Evolutionary conservation across 139 green algal species (phyloP).

Genomic region (Coelastrella sp.): DNA sequence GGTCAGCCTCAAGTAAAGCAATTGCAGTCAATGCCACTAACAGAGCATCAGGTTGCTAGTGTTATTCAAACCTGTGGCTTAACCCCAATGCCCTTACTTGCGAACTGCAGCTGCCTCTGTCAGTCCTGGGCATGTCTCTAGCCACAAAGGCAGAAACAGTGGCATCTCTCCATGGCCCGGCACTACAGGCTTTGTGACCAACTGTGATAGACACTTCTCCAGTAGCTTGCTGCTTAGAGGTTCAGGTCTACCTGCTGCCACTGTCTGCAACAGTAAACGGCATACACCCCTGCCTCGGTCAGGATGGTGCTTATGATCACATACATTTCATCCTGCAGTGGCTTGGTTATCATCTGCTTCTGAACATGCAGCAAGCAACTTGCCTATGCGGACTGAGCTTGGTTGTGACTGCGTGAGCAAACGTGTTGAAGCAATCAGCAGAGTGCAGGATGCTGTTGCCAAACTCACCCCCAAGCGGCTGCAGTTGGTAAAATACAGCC

Average conservation of each 20-base stretch:
- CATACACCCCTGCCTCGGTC: neutral
- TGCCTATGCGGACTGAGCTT: too few relatives aligned
- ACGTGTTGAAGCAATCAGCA: neutral
- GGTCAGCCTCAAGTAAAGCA: neutral
- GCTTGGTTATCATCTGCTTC: too few relatives aligned
- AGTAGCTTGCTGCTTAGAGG: neutral
- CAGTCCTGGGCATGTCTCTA: constrained; percentile 11
- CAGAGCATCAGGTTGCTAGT: neutral
- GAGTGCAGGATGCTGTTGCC: neutral
- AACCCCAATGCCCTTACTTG: constrained; percentile 25
- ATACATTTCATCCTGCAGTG: too few relatives aligned
- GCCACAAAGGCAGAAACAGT: neutral
- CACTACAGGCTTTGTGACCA: constrained; percentile 42
- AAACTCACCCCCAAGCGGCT: constrained; percentile 18
- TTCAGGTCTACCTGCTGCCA: constrained; percentile 33
- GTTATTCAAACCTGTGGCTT: neutral
- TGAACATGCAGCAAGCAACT: too few relatives aligned
- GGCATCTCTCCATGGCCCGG: constrained; percentile 32
- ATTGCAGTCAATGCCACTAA: neutral
- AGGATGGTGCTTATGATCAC: too few relatives aligned
- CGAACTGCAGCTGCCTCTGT: constrained; percentile 14
- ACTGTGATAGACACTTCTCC: constrained; percentile 14
- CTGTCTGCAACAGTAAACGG: constrained; percentile 1
- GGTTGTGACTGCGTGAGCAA: too few relatives aligned
- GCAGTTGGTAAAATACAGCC: constrained; percentile 29